Base-by-base conservation (phyloP, 768 basidiomycete species). In the Mycena epipterygia region DNA sequence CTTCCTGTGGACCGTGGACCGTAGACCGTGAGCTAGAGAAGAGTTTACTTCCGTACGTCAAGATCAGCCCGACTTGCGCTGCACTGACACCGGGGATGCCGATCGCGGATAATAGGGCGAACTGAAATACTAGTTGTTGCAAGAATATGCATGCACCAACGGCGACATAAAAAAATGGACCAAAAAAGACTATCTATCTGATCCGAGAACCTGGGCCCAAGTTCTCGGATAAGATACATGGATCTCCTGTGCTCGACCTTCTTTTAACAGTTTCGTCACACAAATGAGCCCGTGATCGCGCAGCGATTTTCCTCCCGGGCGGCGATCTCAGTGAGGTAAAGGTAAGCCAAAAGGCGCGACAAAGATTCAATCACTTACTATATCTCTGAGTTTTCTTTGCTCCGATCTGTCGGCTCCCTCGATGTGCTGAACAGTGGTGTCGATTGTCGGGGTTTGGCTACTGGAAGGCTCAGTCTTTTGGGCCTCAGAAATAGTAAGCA, bases 271-370 rank as follows among this genome's bases (percentile, higher is more conserved):
- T 25, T 65, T n/a, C 16, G 5, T 49, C 39, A 32, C 67, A 51
- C 33, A 49, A 75, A 71, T 30, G 14, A 3, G 7, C 56, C n/a
- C 11, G 70, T 74, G 42, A 75, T 73, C 49, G 74, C 64, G 41
- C 71, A 77, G n/a, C 30, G 56, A 52, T 71, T 64, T 66, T 67
- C 41, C 67, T 75, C 73, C 21, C 71, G 71, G 13, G 2, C 21
- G 29, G 67, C 73, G 48, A 76, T 49, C 72, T 76, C 42, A 42
- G 17, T n/a, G 27, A 21, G 19, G 55, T 33, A 8, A 46, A 53
- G 19, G 16, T 29, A 25, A n/a, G 64, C 23, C 11, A 69, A 27
- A 42, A 42, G 37, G 39, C 7, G 4, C 11, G 25, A 19, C 5
- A 42, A n/a, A 12, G 44, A 23, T n/a, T 46, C 44, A 14, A 23